Evolutionary conservation across 352 stramenopile genomes (phyloP), one percentile per base, ranked within the genome.

Genomic region (Phytophthora megakarya): DNA sequence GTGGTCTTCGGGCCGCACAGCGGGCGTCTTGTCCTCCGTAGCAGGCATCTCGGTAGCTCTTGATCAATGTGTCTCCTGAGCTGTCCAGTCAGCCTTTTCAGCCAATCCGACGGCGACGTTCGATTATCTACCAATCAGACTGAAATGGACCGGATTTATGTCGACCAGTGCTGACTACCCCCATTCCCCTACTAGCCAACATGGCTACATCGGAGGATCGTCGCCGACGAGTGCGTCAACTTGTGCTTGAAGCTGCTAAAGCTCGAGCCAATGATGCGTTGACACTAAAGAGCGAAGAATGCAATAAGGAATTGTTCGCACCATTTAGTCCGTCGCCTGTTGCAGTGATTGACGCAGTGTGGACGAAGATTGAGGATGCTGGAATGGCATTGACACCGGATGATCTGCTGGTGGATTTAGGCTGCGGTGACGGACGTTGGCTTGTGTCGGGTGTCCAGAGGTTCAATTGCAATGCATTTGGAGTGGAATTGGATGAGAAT

Each of bases 351-450:
- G 55, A 79, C 43, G 75, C 80, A 11, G 80, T 96, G 6, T 94
- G 87, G 87, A 64, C 71, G 3, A 69, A 74, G 19, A 52, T 94
- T 26, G 59, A 71, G 23, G 16, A 18, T 0, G 42, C 59, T 18
- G 39, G 60, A 0, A 16, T 61, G 19, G 32, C 55, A 0, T 65
- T 92, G 16, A 45, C 30, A 1, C 15, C 49, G 0, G 15, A 75
- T 6, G 85, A 96, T 35, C 67, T 93, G 37, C 63, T 95, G 21
- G 84, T 95, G 28, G 87, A 95, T 59, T 80, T 94, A 43, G 85
- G 85, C 33, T 96, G 85, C 26, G 87, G 87, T 23, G 85, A 96
- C 63, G 87, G 70, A 25, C 81, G 85, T 1, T 96, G 87, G 85
- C 71, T 94, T 33, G 71, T 96, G 23, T 80, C 83, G 0, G 85